Percentiles rank a stretch among this genome's conserved stretches.
Evolutionary conservation across 2,329 filamentous ascomycete genomes (phyloP).

Genomic region (Botrytis elliptica): DNA sequence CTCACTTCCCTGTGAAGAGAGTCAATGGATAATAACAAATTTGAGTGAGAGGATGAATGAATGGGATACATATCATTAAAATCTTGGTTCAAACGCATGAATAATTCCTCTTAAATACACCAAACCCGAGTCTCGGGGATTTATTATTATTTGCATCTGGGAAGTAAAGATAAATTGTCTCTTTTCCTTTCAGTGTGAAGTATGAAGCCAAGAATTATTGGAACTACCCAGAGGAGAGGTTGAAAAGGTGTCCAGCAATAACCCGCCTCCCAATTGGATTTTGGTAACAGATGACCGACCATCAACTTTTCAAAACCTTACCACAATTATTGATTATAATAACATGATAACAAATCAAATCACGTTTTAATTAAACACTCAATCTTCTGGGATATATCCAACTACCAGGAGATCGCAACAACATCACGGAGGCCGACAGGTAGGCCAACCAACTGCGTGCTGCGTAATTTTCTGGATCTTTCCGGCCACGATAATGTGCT

Average conservation of each 20-base stretch:
- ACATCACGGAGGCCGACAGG: background rate
- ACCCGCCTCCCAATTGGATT: background rate
- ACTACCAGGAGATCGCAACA: background rate
- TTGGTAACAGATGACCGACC: background rate
- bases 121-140: rapidly evolving
- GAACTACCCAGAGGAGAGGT: background rate
- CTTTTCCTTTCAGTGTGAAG: background rate
- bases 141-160: rapidly evolving
- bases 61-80: background rate
- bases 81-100: background rate
- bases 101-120: background rate
- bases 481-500: background rate
- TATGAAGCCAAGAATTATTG: background rate
- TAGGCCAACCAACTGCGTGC: background rate
- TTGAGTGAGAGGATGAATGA: background rate
- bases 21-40: background rate
- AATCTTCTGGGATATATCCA: background rate
- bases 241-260: background rate
- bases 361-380: background rate
- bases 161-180: rapidly evolving
- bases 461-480: background rate
- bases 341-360: background rate
- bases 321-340: background rate
- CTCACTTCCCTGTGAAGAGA: background rate
- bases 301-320: background rate